phyloP scores from a whole-genome alignment of 192 early-diverging fungal genomes.

The Backusella parvicylindrica region DNA sequence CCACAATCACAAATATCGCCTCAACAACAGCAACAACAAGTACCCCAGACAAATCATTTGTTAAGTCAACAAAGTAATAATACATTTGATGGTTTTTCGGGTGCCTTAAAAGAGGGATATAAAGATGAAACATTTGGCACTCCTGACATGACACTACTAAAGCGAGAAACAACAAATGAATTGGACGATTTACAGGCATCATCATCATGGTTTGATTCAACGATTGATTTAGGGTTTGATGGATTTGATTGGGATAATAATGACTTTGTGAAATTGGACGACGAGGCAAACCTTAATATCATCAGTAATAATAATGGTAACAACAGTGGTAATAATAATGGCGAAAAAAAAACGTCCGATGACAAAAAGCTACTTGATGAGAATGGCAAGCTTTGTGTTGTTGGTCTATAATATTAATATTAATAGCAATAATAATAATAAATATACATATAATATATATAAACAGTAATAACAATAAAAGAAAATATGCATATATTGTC shows the following conservation, averaged over 20 bases:
- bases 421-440: neutral
- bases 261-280: neutral
- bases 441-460: neutral
- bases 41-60: neutral
- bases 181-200: neutral
- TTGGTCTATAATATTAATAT: neutral
- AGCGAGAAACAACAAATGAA: slow-evolving; percentile 7
- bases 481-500: neutral
- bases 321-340: neutral
- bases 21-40: neutral
- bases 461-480: neutral
- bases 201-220: slow-evolving; percentile 10
- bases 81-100: slow-evolving; percentile 4
- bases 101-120: slow-evolving; percentile 21
- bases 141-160: neutral
- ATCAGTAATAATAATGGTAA: neutral
- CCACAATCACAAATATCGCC: slow-evolving; percentile 13
- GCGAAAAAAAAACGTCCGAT: neutral
- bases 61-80: neutral
- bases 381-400: slow-evolving; percentile 5
- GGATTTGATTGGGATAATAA: slow-evolving; percentile 14
- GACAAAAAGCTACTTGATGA: slow-evolving; percentile 9
- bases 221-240: slow-evolving; percentile 4
- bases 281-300: neutral
- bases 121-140: slow-evolving; percentile 26